Conservation (phyloP, 495 filamentous ascomycete species). For the Aspergillus diversus region DNA sequence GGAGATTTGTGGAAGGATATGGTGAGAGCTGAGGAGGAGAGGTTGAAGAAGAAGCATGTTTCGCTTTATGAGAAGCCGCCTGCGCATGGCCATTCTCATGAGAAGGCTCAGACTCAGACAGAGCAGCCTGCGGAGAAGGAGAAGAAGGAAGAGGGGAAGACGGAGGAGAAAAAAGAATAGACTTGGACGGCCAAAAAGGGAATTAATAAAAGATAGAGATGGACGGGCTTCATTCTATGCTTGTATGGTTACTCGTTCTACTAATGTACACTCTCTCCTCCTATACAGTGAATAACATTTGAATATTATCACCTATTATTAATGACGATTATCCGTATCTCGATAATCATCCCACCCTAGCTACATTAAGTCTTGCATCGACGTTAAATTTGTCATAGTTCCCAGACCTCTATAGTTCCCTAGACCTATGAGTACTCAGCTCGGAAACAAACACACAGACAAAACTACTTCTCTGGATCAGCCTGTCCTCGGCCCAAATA, state of each 20-base stretch:
- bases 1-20: slow-evolving; percentile 92
- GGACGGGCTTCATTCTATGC: background rate
- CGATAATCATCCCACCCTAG: background rate
- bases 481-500: slow-evolving; percentile 21
- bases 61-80: slow-evolving; percentile 35
- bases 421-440: background rate
- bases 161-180: slow-evolving; percentile 25
- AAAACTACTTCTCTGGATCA: slow-evolving; percentile 9
- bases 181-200: background rate
- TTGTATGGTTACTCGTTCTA: background rate
- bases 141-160: slow-evolving; percentile 13
- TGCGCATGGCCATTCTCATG: slow-evolving; percentile 15
- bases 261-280: background rate
- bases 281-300: background rate
- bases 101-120: slow-evolving; percentile 18
- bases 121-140: slow-evolving; percentile 21
- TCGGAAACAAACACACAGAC: background rate
- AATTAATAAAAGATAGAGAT: background rate
- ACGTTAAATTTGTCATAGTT: background rate
- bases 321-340: background rate
- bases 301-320: background rate
- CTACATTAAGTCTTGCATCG: slow-evolving; percentile 1
- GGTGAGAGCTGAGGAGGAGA: slow-evolving; percentile 76
- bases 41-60: slow-evolving; percentile 61
- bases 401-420: background rate